phyloP scores from a whole-genome alignment of 768 basidiomycete species.

The Fibroporia radiculosa region DNA sequence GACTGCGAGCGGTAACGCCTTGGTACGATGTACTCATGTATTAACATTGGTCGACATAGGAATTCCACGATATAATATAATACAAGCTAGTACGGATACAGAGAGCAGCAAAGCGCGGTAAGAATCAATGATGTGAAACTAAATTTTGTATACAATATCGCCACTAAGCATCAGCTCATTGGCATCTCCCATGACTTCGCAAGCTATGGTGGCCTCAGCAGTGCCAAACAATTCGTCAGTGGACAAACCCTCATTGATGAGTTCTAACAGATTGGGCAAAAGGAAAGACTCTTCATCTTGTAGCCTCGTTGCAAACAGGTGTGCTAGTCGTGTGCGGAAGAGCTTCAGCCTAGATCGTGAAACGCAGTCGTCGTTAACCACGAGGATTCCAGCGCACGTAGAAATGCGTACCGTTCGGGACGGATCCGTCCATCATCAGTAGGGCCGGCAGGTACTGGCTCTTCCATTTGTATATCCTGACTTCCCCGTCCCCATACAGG shows the following conservation, averaged over 20 bases:
- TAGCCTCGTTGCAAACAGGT: constrained; percentile 56
- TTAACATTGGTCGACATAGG: background rate
- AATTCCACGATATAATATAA: background rate
- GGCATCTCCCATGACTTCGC: constrained; percentile 65
- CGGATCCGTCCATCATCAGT: constrained; percentile 35
- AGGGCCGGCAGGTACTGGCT: constrained; percentile 30
- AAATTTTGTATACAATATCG: constrained; percentile 81
- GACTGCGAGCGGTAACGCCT: constrained; percentile 25
- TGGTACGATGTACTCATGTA: background rate
- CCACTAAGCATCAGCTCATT: constrained; percentile 88
- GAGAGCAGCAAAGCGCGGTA: background rate
- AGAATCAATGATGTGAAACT: constrained; percentile 15
- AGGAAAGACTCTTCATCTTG: constrained; percentile 75
- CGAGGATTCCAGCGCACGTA: background rate
- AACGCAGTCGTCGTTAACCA: background rate
- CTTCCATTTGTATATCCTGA: constrained; percentile 59
- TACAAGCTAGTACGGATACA: too few species aligned
- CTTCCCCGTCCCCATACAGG: constrained; percentile 62
- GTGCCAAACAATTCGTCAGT: constrained; percentile 70
- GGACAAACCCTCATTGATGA: constrained; percentile 70
- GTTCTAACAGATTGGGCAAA: constrained; percentile 58
- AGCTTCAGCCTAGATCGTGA: constrained; percentile 49
- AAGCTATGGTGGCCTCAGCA: constrained; percentile 68
- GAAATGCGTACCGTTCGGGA: constrained; percentile 49
- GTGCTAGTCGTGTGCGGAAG: constrained; percentile 75